Evolutionary conservation across 2,329 filamentous ascomycete species (phyloP), one percentile per base, ranked within the genome.

Genomic region (Trichophyton rubrum): DNA sequence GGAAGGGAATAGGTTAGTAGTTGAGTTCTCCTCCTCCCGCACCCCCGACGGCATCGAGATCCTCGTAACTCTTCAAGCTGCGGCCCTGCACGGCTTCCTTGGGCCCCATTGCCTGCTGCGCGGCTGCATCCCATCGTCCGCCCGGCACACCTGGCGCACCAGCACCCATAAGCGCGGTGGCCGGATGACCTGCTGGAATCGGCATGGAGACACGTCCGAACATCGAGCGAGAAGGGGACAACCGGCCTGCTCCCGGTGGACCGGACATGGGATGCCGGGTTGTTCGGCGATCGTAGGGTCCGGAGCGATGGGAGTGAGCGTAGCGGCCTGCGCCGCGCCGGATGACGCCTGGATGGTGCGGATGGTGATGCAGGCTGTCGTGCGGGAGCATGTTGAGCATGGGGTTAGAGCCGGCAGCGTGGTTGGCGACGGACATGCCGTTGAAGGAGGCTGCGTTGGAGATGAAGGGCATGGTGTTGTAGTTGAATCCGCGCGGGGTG

Each of bases 11-110:
- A 17, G 27, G 3, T 35, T 81, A 97, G 71, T 97, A 97, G 74
- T 97, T 95, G 68, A 97, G 78, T 76, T 96, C 92, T 30, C 89
- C 88, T 45, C 86, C 85, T 45, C 86, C 89, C 40, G 82, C 80
- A 13, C 85, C 84, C 41, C 85, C 85, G 61, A 87, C 86, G 53
- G 95, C 92, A 76, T 99, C 93, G 24, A 99, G 79, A 71, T 99
- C 93, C 73, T 99, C 95, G 71, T 99, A 99, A 73, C 90, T 96
- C 81, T 95, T 96, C 65, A 99, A 77, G 63, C 89, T 96, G 61
- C 93, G 84, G 3, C 93, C 93, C 66, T 95, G 89, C 0, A 95
- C 90, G 9, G 93, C 92, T 74, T 97, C 91, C 20, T 89, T 83
- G 20, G 93, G 92, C 0, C 90, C 91, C 62, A 91, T 86, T 1